A percentile compares a stretch with the other conserved stretches of the same genome.
phyloP scores from a whole-genome alignment of 2,329 filamentous ascomycete species.

The Paecilomyces formosus region DNA sequence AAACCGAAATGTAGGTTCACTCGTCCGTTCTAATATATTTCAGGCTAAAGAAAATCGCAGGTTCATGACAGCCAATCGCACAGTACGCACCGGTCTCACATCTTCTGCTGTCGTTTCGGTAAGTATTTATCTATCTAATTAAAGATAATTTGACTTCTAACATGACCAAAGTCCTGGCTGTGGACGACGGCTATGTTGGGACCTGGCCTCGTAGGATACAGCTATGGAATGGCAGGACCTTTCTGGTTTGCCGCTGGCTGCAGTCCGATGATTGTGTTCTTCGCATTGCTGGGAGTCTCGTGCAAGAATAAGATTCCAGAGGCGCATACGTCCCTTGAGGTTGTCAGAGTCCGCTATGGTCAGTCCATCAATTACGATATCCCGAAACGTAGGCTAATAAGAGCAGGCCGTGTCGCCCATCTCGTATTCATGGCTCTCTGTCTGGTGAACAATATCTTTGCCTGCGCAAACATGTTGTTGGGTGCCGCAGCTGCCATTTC shows the following conservation, averaged over 20 bases:
- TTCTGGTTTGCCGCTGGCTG: slow-evolving; percentile 54
- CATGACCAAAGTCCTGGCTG: slow-evolving; percentile 38
- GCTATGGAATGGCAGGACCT: slow-evolving; percentile 48
- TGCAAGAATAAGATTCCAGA: slow-evolving; percentile 48
- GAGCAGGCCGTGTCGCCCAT: slow-evolving; percentile 34
- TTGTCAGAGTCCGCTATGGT: slow-evolving; percentile 47
- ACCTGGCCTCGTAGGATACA: slow-evolving; percentile 45
- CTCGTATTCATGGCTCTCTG: slow-evolving; percentile 47
- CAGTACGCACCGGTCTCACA: slow-evolving; percentile 45
- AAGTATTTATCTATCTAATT: slow-evolving; percentile 5
- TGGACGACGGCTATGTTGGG: slow-evolving; percentile 49
- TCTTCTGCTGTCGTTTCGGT: slow-evolving; percentile 48
- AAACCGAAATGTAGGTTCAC: slow-evolving; percentile 43
- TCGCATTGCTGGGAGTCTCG: slow-evolving; percentile 44
- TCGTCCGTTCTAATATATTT: background rate
- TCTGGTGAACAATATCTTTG: slow-evolving; percentile 49
- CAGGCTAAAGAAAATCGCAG: slow-evolving; percentile 12
- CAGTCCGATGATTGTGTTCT: slow-evolving; percentile 51
- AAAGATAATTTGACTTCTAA: background rate
- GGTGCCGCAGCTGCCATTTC: slow-evolving; percentile 38
- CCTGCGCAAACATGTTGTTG: slow-evolving; percentile 47
- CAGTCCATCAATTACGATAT: slow-evolving; percentile 2
- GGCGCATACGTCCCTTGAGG: slow-evolving; percentile 48
- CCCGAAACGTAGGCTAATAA: slow-evolving; percentile 1
- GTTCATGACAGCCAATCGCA: slow-evolving; percentile 49